Evolutionary conservation across 192 early-diverging fungal species (phyloP).

Genomic region (Chytriomyces sp.): DNA sequence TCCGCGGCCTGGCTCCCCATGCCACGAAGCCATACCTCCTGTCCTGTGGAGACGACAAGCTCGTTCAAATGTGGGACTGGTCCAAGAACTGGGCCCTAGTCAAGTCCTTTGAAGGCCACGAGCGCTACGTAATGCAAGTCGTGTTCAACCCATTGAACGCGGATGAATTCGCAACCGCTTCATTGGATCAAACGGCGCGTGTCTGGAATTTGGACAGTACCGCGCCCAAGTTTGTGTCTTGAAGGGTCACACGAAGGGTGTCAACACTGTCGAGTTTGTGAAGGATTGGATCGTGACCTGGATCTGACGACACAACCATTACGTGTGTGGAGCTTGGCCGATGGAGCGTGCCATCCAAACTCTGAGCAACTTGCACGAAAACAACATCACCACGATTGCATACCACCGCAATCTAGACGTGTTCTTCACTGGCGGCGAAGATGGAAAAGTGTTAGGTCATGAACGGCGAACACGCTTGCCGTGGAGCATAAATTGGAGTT

Average conservation of each 20-base stretch:
- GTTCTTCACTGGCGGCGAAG: not conserved
- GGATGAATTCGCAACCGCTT: conserved; percentile 86
- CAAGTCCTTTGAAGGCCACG: conserved; percentile 90
- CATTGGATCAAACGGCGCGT: conserved; percentile 92
- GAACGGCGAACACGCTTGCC: not conserved
- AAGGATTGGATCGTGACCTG: conserved; percentile 88
- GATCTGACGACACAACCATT: conserved; percentile 95
- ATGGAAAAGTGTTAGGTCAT: not conserved
- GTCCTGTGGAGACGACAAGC: conserved; percentile 93
- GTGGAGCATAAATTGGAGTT: not conserved
- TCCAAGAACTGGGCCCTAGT: conserved; percentile 71
- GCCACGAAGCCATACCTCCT: conserved; percentile 97
- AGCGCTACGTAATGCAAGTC: conserved; percentile 98
- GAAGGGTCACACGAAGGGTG: conserved; percentile 94
- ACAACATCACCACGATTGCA: not conserved
- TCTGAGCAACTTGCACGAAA: conserved; percentile 88
- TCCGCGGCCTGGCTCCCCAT: conserved; percentile 94
- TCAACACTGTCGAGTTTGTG: conserved; percentile 95
- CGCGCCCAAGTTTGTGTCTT: conserved; percentile 64
- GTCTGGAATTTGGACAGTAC: conserved; percentile 95
- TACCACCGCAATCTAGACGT: not conserved
- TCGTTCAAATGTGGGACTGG: conserved; percentile 99
- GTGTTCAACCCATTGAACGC: conserved; percentile 97
- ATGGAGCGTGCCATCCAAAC: conserved; percentile 89
- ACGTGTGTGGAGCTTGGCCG: conserved; percentile 95